Percentiles rank a stretch among this genome's conserved stretches.
phyloP scores from a whole-genome alignment of 768 basidiomycete species.

The Peribolospora baueri region DNA sequence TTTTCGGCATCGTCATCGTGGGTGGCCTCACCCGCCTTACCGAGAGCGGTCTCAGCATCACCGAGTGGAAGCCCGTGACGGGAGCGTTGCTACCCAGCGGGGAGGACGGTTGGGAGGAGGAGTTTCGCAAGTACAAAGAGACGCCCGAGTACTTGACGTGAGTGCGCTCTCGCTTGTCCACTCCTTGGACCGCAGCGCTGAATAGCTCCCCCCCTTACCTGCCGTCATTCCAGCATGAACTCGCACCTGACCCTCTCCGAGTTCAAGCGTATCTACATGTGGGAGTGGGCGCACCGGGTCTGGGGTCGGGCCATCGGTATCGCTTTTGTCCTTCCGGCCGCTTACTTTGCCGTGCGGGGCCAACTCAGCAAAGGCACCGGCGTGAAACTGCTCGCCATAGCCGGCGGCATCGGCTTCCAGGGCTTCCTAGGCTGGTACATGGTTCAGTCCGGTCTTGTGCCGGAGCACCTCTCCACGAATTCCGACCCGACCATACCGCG shows the following conservation, averaged over 20 bases:
- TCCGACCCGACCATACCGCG: slow-evolving; percentile 50
- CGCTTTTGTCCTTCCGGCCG: slow-evolving; percentile 44
- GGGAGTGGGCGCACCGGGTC: slow-evolving; percentile 93
- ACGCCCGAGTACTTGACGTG: slow-evolving; percentile 93
- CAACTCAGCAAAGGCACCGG: slow-evolving; percentile 42
- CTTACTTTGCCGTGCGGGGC: slow-evolving; percentile 20
- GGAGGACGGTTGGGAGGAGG: slow-evolving; percentile 49
- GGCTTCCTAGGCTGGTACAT: slow-evolving; percentile 96
- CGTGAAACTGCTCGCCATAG: slow-evolving; percentile 42
- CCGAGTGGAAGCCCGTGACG: slow-evolving; percentile 86
- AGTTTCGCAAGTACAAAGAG: slow-evolving; percentile 79
- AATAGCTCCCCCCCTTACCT: not conserved
- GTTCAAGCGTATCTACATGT: slow-evolving; percentile 90
- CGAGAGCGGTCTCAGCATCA: slow-evolving; percentile 90
- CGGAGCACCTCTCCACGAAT: slow-evolving; percentile 45
- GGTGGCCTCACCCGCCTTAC: slow-evolving; percentile 91
- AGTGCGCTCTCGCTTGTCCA: slow-evolving; percentile 17
- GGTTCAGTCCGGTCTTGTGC: slow-evolving; percentile 87
- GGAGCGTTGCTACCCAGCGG: slow-evolving; percentile 66
- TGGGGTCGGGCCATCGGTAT: slow-evolving; percentile 68
- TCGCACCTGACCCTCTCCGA: slow-evolving; percentile 62
- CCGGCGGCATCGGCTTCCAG: slow-evolving; percentile 64
- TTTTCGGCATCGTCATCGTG: slow-evolving; percentile 78
- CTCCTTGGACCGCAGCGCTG: not conserved
- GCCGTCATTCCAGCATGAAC: slow-evolving; percentile 37